These are phyloP conservation scores for Chytridiales sp. DNA, from an alignment of 371 early-diverging fungal genomes.

Conservation along the genomic window DNA sequence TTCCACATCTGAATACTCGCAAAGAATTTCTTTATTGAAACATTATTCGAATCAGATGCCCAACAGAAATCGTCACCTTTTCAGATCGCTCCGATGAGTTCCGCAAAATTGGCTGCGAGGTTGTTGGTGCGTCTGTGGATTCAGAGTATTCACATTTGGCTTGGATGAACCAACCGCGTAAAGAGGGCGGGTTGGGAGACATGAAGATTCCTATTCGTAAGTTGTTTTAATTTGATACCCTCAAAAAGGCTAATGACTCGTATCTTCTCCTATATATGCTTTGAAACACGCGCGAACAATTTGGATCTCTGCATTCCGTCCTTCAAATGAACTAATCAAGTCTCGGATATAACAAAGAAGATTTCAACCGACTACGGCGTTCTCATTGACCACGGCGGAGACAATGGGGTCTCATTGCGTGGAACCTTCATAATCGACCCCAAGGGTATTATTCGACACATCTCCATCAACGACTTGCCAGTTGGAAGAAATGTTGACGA, in stretches of 20 bases:
- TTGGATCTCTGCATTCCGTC: too few species aligned
- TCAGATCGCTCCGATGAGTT: slow-evolving; percentile 82
- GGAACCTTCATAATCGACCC: slow-evolving; percentile 91
- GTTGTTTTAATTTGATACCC: too few species aligned
- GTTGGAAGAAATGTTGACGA: slow-evolving; percentile 91
- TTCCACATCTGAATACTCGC: too few species aligned
- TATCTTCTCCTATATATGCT: too few species aligned
- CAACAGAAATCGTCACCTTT: slow-evolving; percentile 36
- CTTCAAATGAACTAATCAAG: too few species aligned
- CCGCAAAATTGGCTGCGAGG: slow-evolving; percentile 61
- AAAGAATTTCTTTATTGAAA: too few species aligned
- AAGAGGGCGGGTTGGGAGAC: slow-evolving; percentile 90
- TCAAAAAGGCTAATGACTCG: too few species aligned
- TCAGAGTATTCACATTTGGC: slow-evolving; percentile 52
- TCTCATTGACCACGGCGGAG: slow-evolving; percentile 58
- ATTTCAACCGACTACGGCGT: slow-evolving; percentile 72
- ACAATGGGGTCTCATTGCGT: slow-evolving; percentile 48
- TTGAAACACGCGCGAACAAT: too few species aligned
- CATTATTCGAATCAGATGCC: too few species aligned
- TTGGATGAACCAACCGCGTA: slow-evolving; percentile 73
- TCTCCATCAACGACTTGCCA: slow-evolving; percentile 75
- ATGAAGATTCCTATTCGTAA: slow-evolving; percentile 74
- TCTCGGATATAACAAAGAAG: slow-evolving; percentile 85
- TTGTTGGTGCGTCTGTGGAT: slow-evolving; percentile 54
- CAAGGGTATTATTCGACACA: slow-evolving; percentile 70